A percentile compares a stretch with the other conserved stretches of the same genome.
Conservation (phyloP, 1,284 basidiomycete species). For the Caloboletus inedulis region DNA sequence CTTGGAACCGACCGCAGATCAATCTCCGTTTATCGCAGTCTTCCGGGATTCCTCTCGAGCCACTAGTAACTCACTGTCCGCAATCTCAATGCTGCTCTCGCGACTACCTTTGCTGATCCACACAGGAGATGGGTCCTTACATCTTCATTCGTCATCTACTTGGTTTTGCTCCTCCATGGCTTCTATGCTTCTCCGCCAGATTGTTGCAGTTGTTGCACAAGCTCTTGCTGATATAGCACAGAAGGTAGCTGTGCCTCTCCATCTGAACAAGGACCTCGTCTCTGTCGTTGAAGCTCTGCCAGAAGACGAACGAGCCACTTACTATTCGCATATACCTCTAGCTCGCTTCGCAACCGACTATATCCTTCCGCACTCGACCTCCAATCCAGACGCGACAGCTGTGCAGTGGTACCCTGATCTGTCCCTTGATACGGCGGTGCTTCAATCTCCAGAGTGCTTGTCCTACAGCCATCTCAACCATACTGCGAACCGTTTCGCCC, state of each 20-base stretch:
- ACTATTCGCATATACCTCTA: conserved; percentile 30
- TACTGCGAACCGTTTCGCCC: conserved; percentile 42
- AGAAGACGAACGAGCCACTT: conserved; percentile 21
- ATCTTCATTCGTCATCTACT: conserved; percentile 23
- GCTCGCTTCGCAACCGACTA: conserved; percentile 39
- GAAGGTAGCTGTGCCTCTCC: conserved; percentile 24
- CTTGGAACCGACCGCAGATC: conserved; percentile 20
- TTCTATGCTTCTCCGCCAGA: conserved; percentile 28
- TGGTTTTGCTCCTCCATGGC: conserved; percentile 23
- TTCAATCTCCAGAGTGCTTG: conserved; percentile 19
- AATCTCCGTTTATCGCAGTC: conserved; percentile 18
- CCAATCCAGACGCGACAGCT: conserved; percentile 34
- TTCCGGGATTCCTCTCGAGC: conserved; percentile 11
- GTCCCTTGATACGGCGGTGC: conserved; percentile 12
- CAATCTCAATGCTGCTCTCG: background rate
- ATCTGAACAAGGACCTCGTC: conserved; percentile 32
- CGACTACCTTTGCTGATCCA: conserved; percentile 12
- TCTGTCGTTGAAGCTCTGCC: conserved; percentile 36
- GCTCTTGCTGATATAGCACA: conserved; percentile 5
- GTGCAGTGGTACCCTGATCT: conserved; percentile 42
- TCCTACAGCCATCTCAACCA: conserved; percentile 42
- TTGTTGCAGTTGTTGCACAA: conserved; percentile 20
- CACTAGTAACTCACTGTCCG: background rate
- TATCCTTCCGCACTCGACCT: conserved; percentile 32
- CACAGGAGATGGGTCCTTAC: conserved; percentile 8